phyloP scores from a whole-genome alignment of 2,329 filamentous ascomycete species.

The Clonostachys chloroleuca region DNA sequence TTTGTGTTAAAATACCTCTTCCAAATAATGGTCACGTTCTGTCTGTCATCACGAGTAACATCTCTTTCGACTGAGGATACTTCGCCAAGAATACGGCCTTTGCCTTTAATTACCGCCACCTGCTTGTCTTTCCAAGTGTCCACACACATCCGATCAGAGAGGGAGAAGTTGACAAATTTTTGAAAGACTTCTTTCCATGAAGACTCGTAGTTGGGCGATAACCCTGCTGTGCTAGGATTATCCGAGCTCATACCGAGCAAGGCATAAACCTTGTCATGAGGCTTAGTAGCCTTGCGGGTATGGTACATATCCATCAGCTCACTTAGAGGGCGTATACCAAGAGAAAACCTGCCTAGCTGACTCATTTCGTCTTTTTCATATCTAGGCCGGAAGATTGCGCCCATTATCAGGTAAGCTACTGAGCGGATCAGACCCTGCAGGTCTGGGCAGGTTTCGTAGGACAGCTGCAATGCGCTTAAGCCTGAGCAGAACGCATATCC shows the following conservation, averaged over 20 bases:
- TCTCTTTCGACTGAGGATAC: background rate
- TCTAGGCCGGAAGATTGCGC: background rate
- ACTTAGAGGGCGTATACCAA: background rate
- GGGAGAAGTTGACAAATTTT: background rate
- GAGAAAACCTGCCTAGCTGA: slow-evolving; percentile 1
- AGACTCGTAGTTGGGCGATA: background rate
- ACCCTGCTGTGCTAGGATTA: background rate
- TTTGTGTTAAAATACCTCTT: background rate
- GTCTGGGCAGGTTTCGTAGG: background rate
- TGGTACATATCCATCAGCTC: slow-evolving; percentile 2
- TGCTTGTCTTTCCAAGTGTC: background rate
- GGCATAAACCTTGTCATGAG: background rate
- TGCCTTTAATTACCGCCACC: background rate
- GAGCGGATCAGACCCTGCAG: background rate
- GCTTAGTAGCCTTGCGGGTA: background rate
- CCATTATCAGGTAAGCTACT: background rate
- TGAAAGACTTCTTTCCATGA: background rate
- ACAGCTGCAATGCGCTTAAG: background rate
- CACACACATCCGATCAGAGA: background rate
- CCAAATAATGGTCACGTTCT: background rate
- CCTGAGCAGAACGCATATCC: slow-evolving; percentile 5
- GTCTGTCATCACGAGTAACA: background rate
- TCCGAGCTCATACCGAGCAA: background rate
- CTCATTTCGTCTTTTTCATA: background rate
- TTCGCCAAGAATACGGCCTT: background rate